Conservation (phyloP, 73 alveolate genomes). For the Paramecium biaurelia region DNA sequence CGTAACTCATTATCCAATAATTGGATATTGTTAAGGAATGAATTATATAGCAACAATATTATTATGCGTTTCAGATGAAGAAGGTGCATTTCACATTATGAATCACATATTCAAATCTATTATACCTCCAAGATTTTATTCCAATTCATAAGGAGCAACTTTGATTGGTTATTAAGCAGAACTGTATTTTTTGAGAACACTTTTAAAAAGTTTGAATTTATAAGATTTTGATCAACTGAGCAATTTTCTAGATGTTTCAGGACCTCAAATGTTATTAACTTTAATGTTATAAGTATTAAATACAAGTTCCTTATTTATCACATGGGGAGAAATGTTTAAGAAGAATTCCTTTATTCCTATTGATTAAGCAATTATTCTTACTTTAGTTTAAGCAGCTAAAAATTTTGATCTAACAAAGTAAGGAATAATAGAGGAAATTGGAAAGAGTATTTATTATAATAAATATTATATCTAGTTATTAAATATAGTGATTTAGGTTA, state of each 20-base stretch:
- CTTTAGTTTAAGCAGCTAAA: background rate
- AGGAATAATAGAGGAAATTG: background rate
- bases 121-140: constrained; percentile 39
- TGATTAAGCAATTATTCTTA: background rate
- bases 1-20: background rate
- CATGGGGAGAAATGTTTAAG: constrained; percentile 39
- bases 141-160: background rate
- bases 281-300: background rate
- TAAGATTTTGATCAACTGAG: background rate
- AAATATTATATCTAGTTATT: background rate
- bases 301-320: background rate
- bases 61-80: constrained; percentile 24
- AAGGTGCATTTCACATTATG: constrained; percentile 46
- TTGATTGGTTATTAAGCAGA: constrained; percentile 40
- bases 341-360: background rate
- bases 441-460: background rate
- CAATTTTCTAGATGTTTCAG: background rate
- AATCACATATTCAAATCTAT: background rate
- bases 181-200: background rate
- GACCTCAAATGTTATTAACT: constrained; percentile 25
- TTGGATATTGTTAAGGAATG: constrained; percentile 51
- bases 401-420: background rate
- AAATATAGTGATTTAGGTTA: background rate
- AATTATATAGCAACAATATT: background rate
- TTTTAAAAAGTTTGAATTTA: background rate